Evolutionary conservation across 2,329 filamentous ascomycete species (phyloP).

Genomic region (Diaporthe citri): DNA sequence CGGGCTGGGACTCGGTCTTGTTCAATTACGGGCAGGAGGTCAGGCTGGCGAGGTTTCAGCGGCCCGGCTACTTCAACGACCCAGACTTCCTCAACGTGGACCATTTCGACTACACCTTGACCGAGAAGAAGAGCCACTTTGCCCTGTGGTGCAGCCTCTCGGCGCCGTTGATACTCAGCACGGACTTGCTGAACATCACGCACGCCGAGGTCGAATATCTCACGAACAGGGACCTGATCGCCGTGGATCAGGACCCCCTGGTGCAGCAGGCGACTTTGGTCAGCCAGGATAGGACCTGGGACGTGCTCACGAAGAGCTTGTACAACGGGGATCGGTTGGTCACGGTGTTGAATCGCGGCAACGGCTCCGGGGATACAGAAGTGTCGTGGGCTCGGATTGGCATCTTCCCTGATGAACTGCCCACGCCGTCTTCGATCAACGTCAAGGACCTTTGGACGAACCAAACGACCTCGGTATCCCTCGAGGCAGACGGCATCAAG

Average conservation of each 20-base stretch:
- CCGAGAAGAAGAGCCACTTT: slow-evolving; percentile 54
- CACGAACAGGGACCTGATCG: slow-evolving; percentile 56
- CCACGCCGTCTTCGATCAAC: slow-evolving; percentile 45
- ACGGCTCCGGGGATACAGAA: slow-evolving; percentile 45
- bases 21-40: slow-evolving; percentile 60
- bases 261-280: slow-evolving; percentile 61
- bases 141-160: slow-evolving; percentile 52
- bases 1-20: slow-evolving; percentile 61
- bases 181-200: slow-evolving; percentile 53
- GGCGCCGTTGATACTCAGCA: slow-evolving; percentile 53
- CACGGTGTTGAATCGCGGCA: slow-evolving; percentile 60
- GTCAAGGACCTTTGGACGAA: slow-evolving; percentile 60
- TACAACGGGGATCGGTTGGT: slow-evolving; percentile 60
- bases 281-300: slow-evolving; percentile 56
- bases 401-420: slow-evolving; percentile 46
- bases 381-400: slow-evolving; percentile 54
- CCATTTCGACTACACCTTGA: slow-evolving; percentile 49
- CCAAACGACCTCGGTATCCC: slow-evolving; percentile 43
- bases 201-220: slow-evolving; percentile 52
- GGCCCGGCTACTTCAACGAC: slow-evolving; percentile 54
- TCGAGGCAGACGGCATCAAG: slow-evolving; percentile 43
- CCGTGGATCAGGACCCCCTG: slow-evolving; percentile 56
- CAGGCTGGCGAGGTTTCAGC: slow-evolving; percentile 55
- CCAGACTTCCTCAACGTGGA: slow-evolving; percentile 54
- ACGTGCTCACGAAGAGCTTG: slow-evolving; percentile 60